Evolutionary conservation across 495 filamentous ascomycete species (phyloP), one percentile per base, ranked within the genome.

Genomic region (Hamigera avellanea): DNA sequence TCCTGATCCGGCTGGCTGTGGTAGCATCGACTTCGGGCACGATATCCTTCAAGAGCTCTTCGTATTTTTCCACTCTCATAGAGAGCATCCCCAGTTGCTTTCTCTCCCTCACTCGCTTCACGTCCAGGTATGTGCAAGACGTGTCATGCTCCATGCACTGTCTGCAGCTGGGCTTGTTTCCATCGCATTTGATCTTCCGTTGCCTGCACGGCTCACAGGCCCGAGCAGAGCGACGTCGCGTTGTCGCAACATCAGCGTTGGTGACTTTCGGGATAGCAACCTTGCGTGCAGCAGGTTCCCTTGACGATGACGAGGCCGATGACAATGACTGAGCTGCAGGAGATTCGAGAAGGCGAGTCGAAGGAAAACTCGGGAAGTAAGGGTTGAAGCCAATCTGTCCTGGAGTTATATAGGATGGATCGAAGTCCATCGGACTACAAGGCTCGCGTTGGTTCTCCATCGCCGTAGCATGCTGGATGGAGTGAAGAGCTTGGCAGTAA

Each of bases 141-240:
- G 64, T 48, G n/a, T 54, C 52, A 33, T 67, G 60, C 29, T 70
- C 64, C 29, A 51, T 37, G 40, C 76, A 80, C 39, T 74, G 68
- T 13, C 57, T 54, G 53, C 76, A 80, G 2, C 28, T 34, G 2
- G 76, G 76, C 42, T 57, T 52, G n/a, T 46, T 59, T 16, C 71
- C 73, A 36, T 68, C 70, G 42, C 74, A 78, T 49, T 77, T 79
- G 39, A 72, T 69, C 45, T 79, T 79, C 28, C 81, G 67, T 44
- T 78, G 72, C 19, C 81, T 64, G 57, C 81, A 86, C 15, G 80
- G 73, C 67, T 81, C 81, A 47, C 81, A 86, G 13, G 81, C 81
- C 19, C 66, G 61, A 0, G 56, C 52, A 6, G 67, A 62, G n/a
- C 68, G 61, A 9, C 50, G 55, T 16, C 53, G 55, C 14, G 8